These are phyloP conservation scores for Entamoeba histolytica DNA, from an alignment of 208 protist genomes.

Conservation along the genomic window DNA sequence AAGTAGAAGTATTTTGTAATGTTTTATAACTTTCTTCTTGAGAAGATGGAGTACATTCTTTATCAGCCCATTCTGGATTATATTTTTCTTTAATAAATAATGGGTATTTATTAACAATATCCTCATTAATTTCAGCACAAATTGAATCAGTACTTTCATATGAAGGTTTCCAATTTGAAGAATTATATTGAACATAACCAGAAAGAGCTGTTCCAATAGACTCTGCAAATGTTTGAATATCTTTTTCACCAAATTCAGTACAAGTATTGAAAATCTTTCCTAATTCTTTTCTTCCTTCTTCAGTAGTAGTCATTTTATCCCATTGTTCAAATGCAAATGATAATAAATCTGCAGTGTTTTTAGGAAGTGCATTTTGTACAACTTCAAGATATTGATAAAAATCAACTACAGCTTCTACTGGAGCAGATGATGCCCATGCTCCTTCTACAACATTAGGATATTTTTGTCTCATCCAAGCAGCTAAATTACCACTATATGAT, in stretches of 20 bases:
- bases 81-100: background rate
- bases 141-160: background rate
- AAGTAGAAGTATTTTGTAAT: background rate
- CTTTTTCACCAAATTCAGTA: background rate
- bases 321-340: background rate
- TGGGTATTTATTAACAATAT: background rate
- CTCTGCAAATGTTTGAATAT: background rate
- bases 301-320: background rate
- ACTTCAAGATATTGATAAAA: background rate
- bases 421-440: background rate
- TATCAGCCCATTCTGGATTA: background rate
- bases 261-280: background rate
- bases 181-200: constrained; percentile 2
- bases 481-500: background rate
- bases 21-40: background rate
- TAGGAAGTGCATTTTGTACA: background rate
- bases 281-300: background rate
- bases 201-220: background rate
- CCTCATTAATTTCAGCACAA: background rate
- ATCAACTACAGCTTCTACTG: constrained; percentile 1
- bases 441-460: background rate
- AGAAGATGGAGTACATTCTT: background rate
- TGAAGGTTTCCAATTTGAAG: background rate
- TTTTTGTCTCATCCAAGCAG: background rate
- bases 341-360: background rate